Evolutionary conservation across 1,139 yeast species (phyloP).

Genomic region (Hyphopichia fennica): DNA sequence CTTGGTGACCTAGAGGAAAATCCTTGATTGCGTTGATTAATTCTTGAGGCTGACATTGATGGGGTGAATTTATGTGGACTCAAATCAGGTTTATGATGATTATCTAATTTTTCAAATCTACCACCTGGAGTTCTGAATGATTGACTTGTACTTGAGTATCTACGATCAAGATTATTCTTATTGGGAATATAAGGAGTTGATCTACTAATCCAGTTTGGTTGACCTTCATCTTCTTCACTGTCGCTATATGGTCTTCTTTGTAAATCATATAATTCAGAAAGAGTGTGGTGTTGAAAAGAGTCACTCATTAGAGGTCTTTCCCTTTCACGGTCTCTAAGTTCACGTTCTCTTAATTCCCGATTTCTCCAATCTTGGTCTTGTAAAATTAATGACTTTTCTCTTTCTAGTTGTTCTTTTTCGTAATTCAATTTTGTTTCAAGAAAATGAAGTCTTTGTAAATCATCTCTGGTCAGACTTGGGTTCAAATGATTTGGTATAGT

Average conservation of each 20-base stretch:
- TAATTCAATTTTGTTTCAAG: constrained; percentile 2
- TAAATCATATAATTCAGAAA: constrained; percentile 2
- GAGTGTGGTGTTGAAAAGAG: neutral
- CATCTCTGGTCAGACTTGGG: neutral
- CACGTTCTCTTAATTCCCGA: neutral
- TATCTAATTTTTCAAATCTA: neutral
- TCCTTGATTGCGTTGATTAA: neutral
- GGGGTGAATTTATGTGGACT: constrained; percentile 2
- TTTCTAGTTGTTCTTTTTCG: constrained; percentile 1
- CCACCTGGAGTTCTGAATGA: neutral
- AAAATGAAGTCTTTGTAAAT: neutral
- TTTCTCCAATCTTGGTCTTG: neutral
- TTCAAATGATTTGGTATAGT: neutral
- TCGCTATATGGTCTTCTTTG: neutral
- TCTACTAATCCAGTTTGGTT: constrained; percentile 2
- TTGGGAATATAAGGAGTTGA: constrained; percentile 4
- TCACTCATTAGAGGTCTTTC: neutral
- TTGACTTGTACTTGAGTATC: neutral
- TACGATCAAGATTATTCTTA: neutral
- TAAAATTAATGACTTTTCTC: neutral
- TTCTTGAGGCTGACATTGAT: neutral
- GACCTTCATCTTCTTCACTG: neutral
- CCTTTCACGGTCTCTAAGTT: neutral
- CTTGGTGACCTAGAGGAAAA: constrained; percentile 6
- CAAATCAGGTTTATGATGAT: constrained; percentile 3